Evolutionary conservation across 768 basidiomycete species (phyloP), one percentile per base, ranked within the genome.

Genomic region (Trametes cingulata): DNA sequence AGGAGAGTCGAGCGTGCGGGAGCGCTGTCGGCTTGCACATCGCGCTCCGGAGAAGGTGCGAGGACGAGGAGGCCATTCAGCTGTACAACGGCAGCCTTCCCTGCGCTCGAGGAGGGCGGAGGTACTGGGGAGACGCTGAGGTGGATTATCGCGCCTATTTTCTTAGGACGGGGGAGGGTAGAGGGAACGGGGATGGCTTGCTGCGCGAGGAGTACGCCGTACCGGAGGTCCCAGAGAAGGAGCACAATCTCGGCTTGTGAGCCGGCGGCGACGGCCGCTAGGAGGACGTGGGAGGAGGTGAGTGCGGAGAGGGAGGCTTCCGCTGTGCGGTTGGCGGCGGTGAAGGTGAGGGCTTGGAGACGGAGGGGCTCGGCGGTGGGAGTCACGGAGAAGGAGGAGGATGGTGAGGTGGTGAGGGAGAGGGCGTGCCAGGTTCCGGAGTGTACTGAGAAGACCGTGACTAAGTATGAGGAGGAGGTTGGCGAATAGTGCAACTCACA

Each of bases 1-100:
- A 90, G 73, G 17, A 91, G 73, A 17, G 78, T 81, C 1, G 87
- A 84, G 7, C 79, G 56, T 37, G 61, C 50, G 52, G 61, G 9
- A 56, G 52, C 17, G 49, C 50, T 51, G 25, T 63, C 62, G 7
- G 48, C 61, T 25, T 59, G 54, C 39, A 22, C 17, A 15, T 63
- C 49, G 3, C 46, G 39, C 5, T 58, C 55, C 1, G 62, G 54
- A 1, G 46, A 39, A 1, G 67, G 65, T 0, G 66, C 53, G 24
- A 72, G 65, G 10, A 61, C 53, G 12, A 72, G 61, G 1, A 71
- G 39, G 14, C 52, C 67, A 42, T 52, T 56, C 25, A 59, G 43
- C 19, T 54, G 47, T 10, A 58, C 47, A 20, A 22, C 9, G 19
- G 64, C 39, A 24, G 56, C 43, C 39, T 48, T 41, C 6, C 54